These are phyloP conservation scores for Xanthoconium stramineum DNA, from an alignment of 768 basidiomycete genomes.

Conservation along the genomic window DNA sequence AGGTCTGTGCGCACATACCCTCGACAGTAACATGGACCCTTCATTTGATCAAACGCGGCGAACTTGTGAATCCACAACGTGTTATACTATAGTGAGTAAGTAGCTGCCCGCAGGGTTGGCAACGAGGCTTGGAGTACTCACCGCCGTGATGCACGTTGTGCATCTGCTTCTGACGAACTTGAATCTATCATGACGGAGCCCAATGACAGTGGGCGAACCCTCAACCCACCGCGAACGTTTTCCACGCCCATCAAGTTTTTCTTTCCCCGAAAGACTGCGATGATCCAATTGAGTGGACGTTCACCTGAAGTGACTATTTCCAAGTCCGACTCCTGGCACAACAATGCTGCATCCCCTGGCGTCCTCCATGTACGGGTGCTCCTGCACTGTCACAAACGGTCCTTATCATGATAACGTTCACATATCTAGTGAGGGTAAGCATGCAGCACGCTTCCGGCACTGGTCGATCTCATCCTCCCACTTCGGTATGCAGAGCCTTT, in stretches of 20 bases:
- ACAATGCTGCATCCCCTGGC: neutral
- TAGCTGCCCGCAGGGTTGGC: neutral
- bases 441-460: neutral
- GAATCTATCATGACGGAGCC: neutral
- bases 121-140: conserved; percentile 13
- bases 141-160: conserved; percentile 10
- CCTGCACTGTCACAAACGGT: neutral
- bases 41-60: conserved; percentile 14
- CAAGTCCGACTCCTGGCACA: too few species aligned
- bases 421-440: neutral
- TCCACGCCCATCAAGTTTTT: too few species aligned
- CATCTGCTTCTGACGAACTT: neutral
- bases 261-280: too few species aligned
- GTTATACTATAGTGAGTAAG: neutral
- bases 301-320: too few species aligned
- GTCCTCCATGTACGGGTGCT: conserved; percentile 7
- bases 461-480: neutral
- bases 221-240: too few species aligned
- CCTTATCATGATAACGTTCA: neutral
- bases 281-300: too few species aligned
- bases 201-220: neutral
- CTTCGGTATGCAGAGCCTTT: neutral
- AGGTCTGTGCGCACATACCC: neutral
- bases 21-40: neutral
- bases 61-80: conserved; percentile 14